Evolutionary conservation across 352 stramenopile species (phyloP).

Genomic region (Phytophthora hybrid): DNA sequence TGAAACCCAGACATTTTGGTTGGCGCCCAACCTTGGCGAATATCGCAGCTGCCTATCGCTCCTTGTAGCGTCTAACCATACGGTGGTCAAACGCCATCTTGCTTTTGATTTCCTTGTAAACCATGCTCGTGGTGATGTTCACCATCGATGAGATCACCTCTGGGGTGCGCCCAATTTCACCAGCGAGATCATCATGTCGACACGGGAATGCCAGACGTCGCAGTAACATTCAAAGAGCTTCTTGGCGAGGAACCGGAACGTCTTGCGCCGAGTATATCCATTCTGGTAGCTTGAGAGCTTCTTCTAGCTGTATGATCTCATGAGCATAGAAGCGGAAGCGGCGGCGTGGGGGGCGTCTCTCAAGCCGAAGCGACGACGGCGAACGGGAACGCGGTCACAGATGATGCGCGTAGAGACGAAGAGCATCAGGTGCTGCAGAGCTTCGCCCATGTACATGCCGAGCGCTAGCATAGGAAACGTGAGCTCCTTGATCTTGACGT

Average conservation of each 20-base stretch:
- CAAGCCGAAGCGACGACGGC: too few relatives aligned
- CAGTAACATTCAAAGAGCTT: neutral
- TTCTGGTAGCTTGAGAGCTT: too few relatives aligned
- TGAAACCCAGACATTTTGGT: too few relatives aligned
- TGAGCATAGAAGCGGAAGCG: too few relatives aligned
- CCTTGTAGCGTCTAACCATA: conserved; percentile 2
- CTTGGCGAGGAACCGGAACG: neutral
- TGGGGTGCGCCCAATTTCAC: neutral
- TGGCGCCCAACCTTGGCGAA: conserved; percentile 8
- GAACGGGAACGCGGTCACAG: too few relatives aligned
- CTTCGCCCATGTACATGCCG: too few relatives aligned
- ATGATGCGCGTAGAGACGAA: too few relatives aligned
- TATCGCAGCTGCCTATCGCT: conserved; percentile 5
- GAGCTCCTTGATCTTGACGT: too few relatives aligned
- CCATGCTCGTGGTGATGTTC: neutral
- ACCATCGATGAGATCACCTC: conserved; percentile 1
- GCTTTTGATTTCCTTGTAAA: conserved; percentile 15
- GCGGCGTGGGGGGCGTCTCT: too few relatives aligned
- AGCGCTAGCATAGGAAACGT: too few relatives aligned
- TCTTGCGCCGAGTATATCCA: neutral
- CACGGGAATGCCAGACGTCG: neutral
- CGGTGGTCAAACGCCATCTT: conserved; percentile 19
- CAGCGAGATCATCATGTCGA: neutral
- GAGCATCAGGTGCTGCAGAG: too few relatives aligned
- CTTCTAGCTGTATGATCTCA: too few relatives aligned